Evolutionary conservation across 1,284 basidiomycete species (phyloP), one percentile per base, ranked within the genome.

Genomic region (Trichosporon faecale): DNA sequence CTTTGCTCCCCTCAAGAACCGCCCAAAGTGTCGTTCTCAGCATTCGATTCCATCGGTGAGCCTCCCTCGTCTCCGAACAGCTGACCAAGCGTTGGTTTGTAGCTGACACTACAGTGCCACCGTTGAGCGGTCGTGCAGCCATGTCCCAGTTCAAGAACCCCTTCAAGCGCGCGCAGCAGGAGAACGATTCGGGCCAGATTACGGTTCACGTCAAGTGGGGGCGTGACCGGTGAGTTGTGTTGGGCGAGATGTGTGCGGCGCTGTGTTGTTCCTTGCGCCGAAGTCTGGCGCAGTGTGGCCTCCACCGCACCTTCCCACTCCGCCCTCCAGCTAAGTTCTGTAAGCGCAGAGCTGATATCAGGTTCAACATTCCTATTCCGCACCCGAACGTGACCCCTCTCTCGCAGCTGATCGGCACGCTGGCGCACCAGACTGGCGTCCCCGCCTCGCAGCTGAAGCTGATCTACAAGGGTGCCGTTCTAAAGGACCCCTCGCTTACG

Each of bases 351-450:
- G 57, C 57, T 70, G 67, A 69, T 66, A 5, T 0, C 75, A 84
- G 83, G 68, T 83, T 82, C 77, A 84, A 84, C 75, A 78, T 84
- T 40, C 82, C 83, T 3, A 82, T 84, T 55, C 82, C 82, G 12
- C 72, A 78, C 27, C 80, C 83, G 3, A 76, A 76, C 27, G 40
- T 77, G 37, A 84, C 83, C 1, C 82, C 80, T 0, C 74, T 83
- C 5, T 78, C 79, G 14, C 77, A 76, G 55, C 77, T 83, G 12
- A 68, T 80, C 37, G 77, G 75, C 2, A 84, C 83, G 3, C 79
- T 84, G 11, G 79, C 83, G 14, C 66, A 77, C 16, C 80, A 81
- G 57, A 84, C 82, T 3, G 75, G 74, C 18, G 69, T 84, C 40
- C 78, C 81, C 9, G 44, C 75, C 9, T 65, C 73, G 64, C 76